A percentile compares a stretch with the other conserved stretches of the same genome.
These are phyloP conservation scores for Hemileccinum impolitum DNA, from an alignment of 768 basidiomycete species.

Conservation along the genomic window DNA sequence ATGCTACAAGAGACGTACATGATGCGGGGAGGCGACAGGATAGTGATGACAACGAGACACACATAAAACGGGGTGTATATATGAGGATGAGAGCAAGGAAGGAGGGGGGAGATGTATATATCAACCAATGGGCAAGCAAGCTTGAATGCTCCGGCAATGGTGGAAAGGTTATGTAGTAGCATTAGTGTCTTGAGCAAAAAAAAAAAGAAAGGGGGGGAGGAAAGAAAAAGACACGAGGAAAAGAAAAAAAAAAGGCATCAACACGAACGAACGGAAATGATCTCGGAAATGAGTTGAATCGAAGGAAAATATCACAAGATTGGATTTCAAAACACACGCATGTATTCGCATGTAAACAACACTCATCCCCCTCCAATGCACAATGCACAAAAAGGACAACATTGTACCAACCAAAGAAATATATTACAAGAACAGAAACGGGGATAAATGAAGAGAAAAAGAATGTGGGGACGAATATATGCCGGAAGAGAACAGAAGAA, in stretches of 20 bases:
- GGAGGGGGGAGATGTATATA: no score
- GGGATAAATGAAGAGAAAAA: constrained; percentile 18
- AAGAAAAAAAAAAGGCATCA: background rate
- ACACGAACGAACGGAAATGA: background rate
- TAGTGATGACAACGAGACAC: no score
- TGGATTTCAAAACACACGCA: constrained; percentile 16
- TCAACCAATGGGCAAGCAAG: no score
- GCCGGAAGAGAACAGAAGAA: constrained; percentile 1
- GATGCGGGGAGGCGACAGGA: background rate
- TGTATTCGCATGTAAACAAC: constrained; percentile 22
- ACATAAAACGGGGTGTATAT: no score
- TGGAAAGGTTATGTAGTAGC: no score
- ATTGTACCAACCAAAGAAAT: constrained; percentile 27
- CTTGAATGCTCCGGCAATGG: no score
- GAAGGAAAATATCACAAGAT: background rate
- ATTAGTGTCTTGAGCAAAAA: background rate
- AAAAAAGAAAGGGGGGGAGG: background rate
- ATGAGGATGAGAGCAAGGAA: no score
- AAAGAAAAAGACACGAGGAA: background rate
- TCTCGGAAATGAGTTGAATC: background rate
- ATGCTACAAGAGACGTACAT: background rate
- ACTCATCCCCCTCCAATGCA: constrained; percentile 18
- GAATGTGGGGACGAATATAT: constrained; percentile 7
- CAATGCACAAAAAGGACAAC: constrained; percentile 21
- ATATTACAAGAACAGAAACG: constrained; percentile 23